Evolutionary conservation across 225 moss, liverwort and hornwort genomes (phyloP), one percentile per base, ranked within the genome.

Genomic region (Marchantia paleacea): DNA sequence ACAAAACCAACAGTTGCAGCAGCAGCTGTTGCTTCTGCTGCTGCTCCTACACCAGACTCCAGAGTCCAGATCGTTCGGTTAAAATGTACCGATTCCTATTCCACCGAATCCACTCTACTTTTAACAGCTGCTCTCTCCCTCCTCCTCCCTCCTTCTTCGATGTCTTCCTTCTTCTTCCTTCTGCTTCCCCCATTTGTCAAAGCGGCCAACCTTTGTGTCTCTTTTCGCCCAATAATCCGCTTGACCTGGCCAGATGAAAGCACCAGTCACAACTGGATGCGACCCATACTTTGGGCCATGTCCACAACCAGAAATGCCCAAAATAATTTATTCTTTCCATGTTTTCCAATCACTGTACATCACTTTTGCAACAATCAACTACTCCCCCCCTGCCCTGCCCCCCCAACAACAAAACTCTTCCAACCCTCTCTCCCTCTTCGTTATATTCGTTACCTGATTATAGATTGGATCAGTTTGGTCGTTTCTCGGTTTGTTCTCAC

Each of bases 231-330:
- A 64, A 64, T 64, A 60, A 60, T 60, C 25, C 64, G 8, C 25
- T 69, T 31, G 69, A 69, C 69, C 69, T 39, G 30, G 69, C 31
- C 31, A 39, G 69, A 26, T 64, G 64, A 64, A 64, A 15, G 60
- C 60, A 60, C 66, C 26, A 66, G 66, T 29, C 66, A 26, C 66
- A 66, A 15, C 69, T 69, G 69, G 69, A 30, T 69, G 69, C 69
- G 31, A 39, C 69, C 69, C 69, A 69, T 69, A 1, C 25, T 57
- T 20, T 29, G 29, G 25, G 26, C 12, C 69, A 69, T 19, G 10
- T 15, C 69, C 13, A 22, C 8, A 13, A 69, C 69, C 30, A 11
- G 26, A 69, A 30, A 30, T 0, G 61, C 14, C 7, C 25, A 64
- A 64, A 9, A 0, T 69, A 31, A 29, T 69, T 47, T 39, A 31